Percentiles rank a stretch among this genome's conserved stretches.
These are phyloP conservation scores for Clarireedia hainanense DNA, from an alignment of 2,329 filamentous ascomycete genomes.

Conservation along the genomic window DNA sequence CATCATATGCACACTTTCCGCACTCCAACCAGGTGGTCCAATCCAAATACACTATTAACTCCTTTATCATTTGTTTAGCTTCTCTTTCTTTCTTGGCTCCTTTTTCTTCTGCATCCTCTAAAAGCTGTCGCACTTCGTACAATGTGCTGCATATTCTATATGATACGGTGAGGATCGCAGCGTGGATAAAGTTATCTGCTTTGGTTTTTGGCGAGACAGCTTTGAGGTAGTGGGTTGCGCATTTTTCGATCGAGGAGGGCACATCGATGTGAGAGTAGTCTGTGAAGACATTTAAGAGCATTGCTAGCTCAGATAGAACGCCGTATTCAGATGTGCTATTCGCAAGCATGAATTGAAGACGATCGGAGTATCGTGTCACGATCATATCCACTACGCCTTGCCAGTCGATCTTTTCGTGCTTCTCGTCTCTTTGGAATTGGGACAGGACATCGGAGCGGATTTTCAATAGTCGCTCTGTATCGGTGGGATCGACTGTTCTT, in stretches of 20 bases:
- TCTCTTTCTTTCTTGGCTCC: not conserved
- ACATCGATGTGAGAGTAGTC: slow-evolving; percentile 34
- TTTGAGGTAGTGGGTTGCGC: slow-evolving; percentile 38
- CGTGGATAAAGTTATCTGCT: slow-evolving; percentile 39
- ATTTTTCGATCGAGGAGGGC: slow-evolving; percentile 37
- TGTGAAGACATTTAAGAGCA: slow-evolving; percentile 37
- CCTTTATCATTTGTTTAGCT: not conserved
- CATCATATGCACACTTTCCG: slow-evolving; percentile 40
- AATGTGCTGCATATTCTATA: slow-evolving; percentile 33
- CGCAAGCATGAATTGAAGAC: slow-evolving; percentile 34
- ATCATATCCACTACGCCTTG: slow-evolving; percentile 60
- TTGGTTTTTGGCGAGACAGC: slow-evolving; percentile 30
- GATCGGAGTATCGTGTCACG: slow-evolving; percentile 50
- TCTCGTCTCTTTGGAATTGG: slow-evolving; percentile 30
- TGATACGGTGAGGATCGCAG: slow-evolving; percentile 35
- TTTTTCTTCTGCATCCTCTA: slow-evolving; percentile 1
- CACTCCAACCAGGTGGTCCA: slow-evolving; percentile 56
- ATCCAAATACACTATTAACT: slow-evolving; percentile 8
- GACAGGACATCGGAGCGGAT: slow-evolving; percentile 37
- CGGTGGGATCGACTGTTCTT: slow-evolving; percentile 12
- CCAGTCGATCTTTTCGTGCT: slow-evolving; percentile 38
- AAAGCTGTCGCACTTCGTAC: slow-evolving; percentile 18
- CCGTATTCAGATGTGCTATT: slow-evolving; percentile 7
- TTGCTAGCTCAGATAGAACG: slow-evolving; percentile 33
- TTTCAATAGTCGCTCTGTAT: slow-evolving; percentile 23